phyloP scores from a whole-genome alignment of 1,284 basidiomycete species.

The Polyporus tsugae region DNA sequence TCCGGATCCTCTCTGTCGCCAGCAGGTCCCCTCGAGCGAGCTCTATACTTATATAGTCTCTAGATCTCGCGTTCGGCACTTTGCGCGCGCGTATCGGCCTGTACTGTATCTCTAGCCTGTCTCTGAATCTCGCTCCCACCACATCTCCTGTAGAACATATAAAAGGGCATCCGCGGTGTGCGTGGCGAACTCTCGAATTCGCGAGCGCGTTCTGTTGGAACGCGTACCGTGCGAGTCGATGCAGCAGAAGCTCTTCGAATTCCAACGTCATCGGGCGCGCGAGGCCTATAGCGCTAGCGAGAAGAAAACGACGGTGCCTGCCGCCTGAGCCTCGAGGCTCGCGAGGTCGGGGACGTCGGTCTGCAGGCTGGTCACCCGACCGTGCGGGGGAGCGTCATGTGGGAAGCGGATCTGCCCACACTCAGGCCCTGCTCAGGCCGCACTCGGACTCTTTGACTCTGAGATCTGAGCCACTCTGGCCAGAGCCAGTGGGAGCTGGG shows the following conservation, averaged over 20 bases:
- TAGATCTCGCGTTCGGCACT: neutral
- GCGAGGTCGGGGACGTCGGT: neutral
- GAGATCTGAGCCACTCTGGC: too few relatives aligned
- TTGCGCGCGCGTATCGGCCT: neutral
- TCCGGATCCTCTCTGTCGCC: too few relatives aligned
- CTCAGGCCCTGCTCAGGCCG: too few relatives aligned
- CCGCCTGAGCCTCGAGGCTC: neutral
- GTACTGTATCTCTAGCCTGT: constrained; percentile 5
- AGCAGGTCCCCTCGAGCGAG: too few relatives aligned
- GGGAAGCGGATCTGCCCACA: constrained; percentile 14
- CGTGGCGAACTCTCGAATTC: neutral
- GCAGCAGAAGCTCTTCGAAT: too few relatives aligned
- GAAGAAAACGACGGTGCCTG: neutral
- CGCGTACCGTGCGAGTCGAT: neutral
- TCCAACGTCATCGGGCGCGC: neutral
- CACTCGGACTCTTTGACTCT: too few relatives aligned
- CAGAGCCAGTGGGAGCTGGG: too few relatives aligned
- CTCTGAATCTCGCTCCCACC: neutral
- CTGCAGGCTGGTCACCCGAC: constrained; percentile 6
- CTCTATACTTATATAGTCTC: neutral
- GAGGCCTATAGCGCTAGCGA: neutral
- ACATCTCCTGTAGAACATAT: neutral
- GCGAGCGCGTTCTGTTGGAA: constrained; percentile 1
- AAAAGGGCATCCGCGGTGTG: constrained; percentile 5
- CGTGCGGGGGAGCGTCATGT: constrained; percentile 11